Base-by-base conservation (phyloP, 768 basidiomycete species). In the Podaxis mareebaensis region DNA sequence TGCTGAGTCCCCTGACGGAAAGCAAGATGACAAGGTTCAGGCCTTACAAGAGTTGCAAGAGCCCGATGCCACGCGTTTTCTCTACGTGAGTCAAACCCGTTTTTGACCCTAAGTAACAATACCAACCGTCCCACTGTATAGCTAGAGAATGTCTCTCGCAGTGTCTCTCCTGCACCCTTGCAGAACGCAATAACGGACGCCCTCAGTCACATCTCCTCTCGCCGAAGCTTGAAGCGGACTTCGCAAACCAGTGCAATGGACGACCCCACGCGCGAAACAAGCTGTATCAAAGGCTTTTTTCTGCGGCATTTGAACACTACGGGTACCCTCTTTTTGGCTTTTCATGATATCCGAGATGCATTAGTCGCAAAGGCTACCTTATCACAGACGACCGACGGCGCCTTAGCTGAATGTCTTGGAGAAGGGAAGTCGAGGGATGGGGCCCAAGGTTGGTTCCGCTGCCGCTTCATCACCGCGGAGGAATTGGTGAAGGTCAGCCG, bases 331-430 rank as follows among this genome's bases (percentile, higher is more conserved):
- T 77, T 89, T 64, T 65, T 88, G 20, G 82, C 86, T 6, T 89
- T 90, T 66, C 84, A 81, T 72, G 87, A 91, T 66, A 71, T 82
- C 49, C 81, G 87, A 56, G 76, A 86, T 54, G 83, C 87, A 2
- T 76, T 76, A 44, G 77, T 76, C 5, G 84, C 84, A 30, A 79
- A 80, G 54, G 69, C 67, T 11, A 66, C 80, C n/a, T 73, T 86
- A 48, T 76, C 77, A 6, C 64, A 64, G 17, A 74, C 70, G 22
- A 67, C 73, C 7, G 60, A 61, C 4, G 75, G 70, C 17, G 65
- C 69, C 1, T 64, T 78, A 54, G 72, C 72, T 4, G 66, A 66
- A 30, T 77, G 75, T 60, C 67, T 77, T 5, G 75, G 68, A 30
- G 67, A 72, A n/a, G 72, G 73, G 26, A 24, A 65, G 33, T 58